Conservation (phyloP, 805 yeast species). For the Wickerhamiella spandovensis region DNA sequence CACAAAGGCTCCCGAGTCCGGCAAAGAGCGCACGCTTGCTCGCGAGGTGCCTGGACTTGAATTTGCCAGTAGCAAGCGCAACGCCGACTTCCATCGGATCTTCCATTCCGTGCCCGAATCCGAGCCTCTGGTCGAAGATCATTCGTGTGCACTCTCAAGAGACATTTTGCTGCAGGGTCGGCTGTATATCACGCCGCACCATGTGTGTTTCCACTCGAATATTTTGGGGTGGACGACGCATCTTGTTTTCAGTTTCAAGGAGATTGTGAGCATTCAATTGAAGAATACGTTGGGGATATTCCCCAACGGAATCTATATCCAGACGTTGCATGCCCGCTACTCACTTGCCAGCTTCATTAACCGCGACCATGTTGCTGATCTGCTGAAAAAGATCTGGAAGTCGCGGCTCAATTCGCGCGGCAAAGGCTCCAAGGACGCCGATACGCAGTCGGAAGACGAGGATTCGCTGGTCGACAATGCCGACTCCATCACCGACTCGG, state of each 20-base stretch:
- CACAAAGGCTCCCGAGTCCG: not conserved
- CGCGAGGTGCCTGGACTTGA: not conserved
- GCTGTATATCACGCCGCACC: conserved; percentile 62
- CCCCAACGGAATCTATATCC: conserved; percentile 74
- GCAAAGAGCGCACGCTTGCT: not conserved
- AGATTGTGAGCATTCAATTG: conserved; percentile 62
- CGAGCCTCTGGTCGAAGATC: conserved; percentile 73
- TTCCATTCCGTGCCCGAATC: conserved; percentile 55
- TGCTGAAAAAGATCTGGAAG: conserved; percentile 31
- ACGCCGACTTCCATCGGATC: conserved; percentile 62
- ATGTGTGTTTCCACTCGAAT: conserved; percentile 75
- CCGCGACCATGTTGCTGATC: conserved; percentile 61
- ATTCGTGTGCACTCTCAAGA: conserved; percentile 75
- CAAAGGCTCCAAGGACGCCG: not conserved
- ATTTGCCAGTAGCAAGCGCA: conserved; percentile 44
- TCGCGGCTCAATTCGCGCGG: not conserved
- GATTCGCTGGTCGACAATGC: not conserved
- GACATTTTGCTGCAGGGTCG: conserved; percentile 85
- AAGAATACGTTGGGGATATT: conserved; percentile 77
- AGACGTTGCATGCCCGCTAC: conserved; percentile 49
- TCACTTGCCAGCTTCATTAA: conserved; percentile 79
- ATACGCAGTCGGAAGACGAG: not conserved
- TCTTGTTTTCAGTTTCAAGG: conserved; percentile 55
- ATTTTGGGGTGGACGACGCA: conserved; percentile 85
- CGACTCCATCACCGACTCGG: not conserved